Percentiles rank a stretch among this genome's conserved stretches.
phyloP scores from a whole-genome alignment of 352 stramenopile species.

The Pythium phragmiticola region DNA sequence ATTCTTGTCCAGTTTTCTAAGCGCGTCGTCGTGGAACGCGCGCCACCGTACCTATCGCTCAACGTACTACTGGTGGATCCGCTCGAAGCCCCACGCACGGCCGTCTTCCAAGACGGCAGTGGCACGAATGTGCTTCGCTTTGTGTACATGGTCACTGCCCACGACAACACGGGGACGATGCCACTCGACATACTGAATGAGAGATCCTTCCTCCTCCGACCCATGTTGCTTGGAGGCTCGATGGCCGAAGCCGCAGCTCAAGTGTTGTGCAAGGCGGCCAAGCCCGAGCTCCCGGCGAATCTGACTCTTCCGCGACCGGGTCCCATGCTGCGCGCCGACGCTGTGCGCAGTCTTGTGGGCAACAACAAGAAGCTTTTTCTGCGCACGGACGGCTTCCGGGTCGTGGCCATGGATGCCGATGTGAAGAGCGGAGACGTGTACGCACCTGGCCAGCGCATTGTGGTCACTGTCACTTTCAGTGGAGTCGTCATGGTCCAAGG shows the following conservation, averaged over 20 bases:
- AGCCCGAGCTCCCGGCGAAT: conserved; percentile 36
- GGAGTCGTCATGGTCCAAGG: conserved; percentile 49
- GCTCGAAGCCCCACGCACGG: conserved; percentile 33
- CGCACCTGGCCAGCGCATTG: conserved; percentile 56
- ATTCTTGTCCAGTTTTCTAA: conserved; percentile 59
- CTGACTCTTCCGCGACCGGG: conserved; percentile 50
- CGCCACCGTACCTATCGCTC: conserved; percentile 43
- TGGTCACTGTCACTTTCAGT: conserved; percentile 52
- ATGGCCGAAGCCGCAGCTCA: conserved; percentile 32
- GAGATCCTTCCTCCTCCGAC: conserved; percentile 41
- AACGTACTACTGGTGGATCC: conserved; percentile 34
- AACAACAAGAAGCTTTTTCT: conserved; percentile 62
- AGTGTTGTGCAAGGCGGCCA: conserved; percentile 39
- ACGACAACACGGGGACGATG: conserved; percentile 42
- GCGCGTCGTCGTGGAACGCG: conserved; percentile 39
- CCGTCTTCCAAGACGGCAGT: conserved; percentile 53
- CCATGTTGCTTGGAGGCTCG: conserved; percentile 33
- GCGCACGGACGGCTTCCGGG: conserved; percentile 54
- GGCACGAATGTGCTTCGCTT: conserved; percentile 46
- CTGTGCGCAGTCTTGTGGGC: conserved; percentile 55
- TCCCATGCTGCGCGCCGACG: conserved; percentile 41
- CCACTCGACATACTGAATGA: conserved; percentile 49
- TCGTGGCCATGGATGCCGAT: conserved; percentile 36
- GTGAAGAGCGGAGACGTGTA: conserved; percentile 46
- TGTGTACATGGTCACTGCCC: conserved; percentile 38